Evolutionary conservation across 768 basidiomycete species (phyloP).

Genomic region (Leucosporidium yakuticum): DNA sequence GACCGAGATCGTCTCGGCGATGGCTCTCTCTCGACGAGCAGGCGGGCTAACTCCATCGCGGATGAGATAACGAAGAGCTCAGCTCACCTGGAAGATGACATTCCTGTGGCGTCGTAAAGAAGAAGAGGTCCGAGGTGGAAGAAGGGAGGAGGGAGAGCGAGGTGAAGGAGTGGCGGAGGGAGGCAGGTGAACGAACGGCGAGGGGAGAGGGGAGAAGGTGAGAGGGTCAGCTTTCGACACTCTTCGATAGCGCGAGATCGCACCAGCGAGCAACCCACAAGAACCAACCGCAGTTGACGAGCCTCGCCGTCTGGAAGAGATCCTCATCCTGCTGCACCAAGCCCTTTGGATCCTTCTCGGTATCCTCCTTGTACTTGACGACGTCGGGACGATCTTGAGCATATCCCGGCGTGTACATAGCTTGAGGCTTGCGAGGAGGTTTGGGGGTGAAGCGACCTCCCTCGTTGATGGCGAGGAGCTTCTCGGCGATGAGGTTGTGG

Average conservation of each 20-base stretch:
- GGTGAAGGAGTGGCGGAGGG: background rate
- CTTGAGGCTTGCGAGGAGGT: too few species aligned
- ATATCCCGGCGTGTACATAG: background rate
- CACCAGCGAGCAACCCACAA: background rate
- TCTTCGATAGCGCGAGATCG: too few species aligned
- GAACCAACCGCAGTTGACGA: conserved; percentile 33
- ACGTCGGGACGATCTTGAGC: conserved; percentile 12
- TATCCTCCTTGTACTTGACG: background rate
- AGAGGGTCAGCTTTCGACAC: background rate
- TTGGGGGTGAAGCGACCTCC: conserved; percentile 46
- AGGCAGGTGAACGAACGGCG: background rate
- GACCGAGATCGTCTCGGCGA: too few species aligned
- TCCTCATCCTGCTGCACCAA: conserved; percentile 25
- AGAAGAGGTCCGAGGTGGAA: background rate
- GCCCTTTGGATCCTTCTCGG: too few species aligned
- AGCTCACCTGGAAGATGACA: background rate
- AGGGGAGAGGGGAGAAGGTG: background rate
- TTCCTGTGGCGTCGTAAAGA: background rate
- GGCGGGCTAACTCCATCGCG: too few species aligned
- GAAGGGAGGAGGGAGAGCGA: background rate
- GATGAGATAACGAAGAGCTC: too few species aligned
- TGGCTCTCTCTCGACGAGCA: too few species aligned
- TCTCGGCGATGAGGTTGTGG: conserved; percentile 60
- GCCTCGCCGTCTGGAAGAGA: conserved; percentile 30
- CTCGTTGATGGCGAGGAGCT: conserved; percentile 51